A percentile compares a stretch with the other conserved stretches of the same genome.
Conservation (phyloP, 495 filamentous ascomycete genomes). For the Hypoxylon lienhwacheense region DNA sequence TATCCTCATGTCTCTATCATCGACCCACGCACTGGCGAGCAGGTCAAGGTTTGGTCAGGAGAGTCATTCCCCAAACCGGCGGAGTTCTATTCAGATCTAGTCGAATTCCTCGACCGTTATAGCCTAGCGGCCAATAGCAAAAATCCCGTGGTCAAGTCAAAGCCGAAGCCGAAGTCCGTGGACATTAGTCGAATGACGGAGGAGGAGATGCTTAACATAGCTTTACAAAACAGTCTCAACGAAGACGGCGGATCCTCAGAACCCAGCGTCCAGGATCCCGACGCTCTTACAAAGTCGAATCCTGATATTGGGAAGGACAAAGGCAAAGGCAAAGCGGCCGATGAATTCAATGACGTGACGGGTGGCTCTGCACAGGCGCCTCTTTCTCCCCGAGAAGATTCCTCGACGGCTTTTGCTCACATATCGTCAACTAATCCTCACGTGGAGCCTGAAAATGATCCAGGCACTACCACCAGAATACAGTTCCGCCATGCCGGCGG, state of each 20-base stretch:
- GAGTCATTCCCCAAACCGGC: constrained; percentile 70
- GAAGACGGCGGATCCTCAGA: constrained; percentile 37
- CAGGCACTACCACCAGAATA: constrained; percentile 76
- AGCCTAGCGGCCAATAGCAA: constrained; percentile 83
- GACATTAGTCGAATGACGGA: constrained; percentile 89
- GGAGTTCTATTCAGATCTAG: constrained; percentile 87
- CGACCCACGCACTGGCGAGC: constrained; percentile 93
- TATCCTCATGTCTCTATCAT: constrained; percentile 96
- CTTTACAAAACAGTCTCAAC: constrained; percentile 80
- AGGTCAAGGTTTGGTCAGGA: constrained; percentile 95
- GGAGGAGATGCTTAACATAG: constrained; percentile 94
- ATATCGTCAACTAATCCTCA: constrained; percentile 77
- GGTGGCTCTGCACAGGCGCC: constrained; percentile 12
- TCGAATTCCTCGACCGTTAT: constrained; percentile 95
- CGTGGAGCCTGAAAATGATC: constrained; percentile 69
- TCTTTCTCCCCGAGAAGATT: constrained; percentile 12
- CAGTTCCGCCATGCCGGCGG: constrained; percentile 85
- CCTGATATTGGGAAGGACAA: constrained; percentile 66
- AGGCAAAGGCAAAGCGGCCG: constrained; percentile 64
- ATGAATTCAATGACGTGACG: constrained; percentile 30
- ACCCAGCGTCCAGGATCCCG: constrained; percentile 66
- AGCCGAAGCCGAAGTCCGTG: constrained; percentile 68
- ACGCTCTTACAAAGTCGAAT: constrained; percentile 70
- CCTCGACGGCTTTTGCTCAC: constrained; percentile 57
- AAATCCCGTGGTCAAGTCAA: constrained; percentile 85